A percentile compares a stretch with the other conserved stretches of the same genome.
These are phyloP conservation scores for Scheffersomyces segobiensis DNA, from an alignment of 1,139 yeast genomes.

Conservation along the genomic window DNA sequence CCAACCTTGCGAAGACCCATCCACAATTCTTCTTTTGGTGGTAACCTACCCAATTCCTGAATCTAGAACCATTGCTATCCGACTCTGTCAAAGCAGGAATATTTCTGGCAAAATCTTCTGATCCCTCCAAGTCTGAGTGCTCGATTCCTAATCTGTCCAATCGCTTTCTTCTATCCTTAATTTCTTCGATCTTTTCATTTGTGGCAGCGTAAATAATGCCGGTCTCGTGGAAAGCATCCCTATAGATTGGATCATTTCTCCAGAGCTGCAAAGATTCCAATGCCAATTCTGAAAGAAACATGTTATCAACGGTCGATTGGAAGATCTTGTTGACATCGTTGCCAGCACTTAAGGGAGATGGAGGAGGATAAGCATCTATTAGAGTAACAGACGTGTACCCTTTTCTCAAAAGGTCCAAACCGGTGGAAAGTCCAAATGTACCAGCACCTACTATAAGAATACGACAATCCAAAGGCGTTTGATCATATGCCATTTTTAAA, in stretches of 20 bases:
- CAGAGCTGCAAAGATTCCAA: slow-evolving; percentile 41
- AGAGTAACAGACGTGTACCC: slow-evolving; percentile 22
- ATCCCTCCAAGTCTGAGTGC: neutral
- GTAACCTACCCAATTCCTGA: slow-evolving; percentile 19
- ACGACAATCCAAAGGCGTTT: neutral
- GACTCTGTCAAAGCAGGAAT: slow-evolving; percentile 5
- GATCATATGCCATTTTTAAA: neutral
- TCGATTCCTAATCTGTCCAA: neutral
- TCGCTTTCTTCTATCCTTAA: neutral
- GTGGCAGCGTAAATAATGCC: slow-evolving; percentile 26
- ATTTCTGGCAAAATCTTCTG: neutral
- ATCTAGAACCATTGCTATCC: slow-evolving; percentile 9
- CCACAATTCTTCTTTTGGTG: slow-evolving; percentile 27
- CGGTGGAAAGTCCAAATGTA: slow-evolving; percentile 20
- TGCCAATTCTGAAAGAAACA: slow-evolving; percentile 35
- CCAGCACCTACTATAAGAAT: slow-evolving; percentile 20
- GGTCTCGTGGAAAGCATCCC: slow-evolving; percentile 31
- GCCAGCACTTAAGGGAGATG: slow-evolving; percentile 52
- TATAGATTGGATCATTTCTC: slow-evolving; percentile 34
- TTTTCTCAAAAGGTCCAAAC: slow-evolving; percentile 12
- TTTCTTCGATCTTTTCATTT: neutral
- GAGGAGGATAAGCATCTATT: slow-evolving; percentile 41
- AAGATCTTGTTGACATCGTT: slow-evolving; percentile 49
- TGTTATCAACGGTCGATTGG: slow-evolving; percentile 41
- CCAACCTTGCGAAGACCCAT: slow-evolving; percentile 31